phyloP scores from a whole-genome alignment of 1,284 basidiomycete genomes.

The Pascua sp. region DNA sequence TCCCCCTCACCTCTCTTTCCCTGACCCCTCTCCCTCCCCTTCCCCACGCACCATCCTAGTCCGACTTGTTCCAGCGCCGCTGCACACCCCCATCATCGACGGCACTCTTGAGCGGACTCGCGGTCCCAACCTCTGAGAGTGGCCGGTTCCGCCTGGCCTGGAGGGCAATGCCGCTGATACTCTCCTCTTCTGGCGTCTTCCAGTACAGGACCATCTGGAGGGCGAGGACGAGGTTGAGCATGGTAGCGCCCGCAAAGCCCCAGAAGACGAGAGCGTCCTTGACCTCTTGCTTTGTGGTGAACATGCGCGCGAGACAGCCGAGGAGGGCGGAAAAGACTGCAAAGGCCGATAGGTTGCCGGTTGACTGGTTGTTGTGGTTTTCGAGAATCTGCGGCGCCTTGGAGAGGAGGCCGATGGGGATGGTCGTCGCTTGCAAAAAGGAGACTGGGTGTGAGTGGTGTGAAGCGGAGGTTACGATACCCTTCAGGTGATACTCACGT shows the following conservation, averaged over 20 bases:
- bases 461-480: not conserved
- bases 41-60: too few species aligned
- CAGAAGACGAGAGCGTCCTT: conserved; percentile 72
- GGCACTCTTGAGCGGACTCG: too few species aligned
- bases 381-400: conserved; percentile 83
- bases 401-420: conserved; percentile 77
- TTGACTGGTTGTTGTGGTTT: conserved; percentile 68
- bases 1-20: too few species aligned
- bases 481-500: conserved; percentile 26
- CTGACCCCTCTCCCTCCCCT: too few species aligned
- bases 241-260: conserved; percentile 73
- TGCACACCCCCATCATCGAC: too few species aligned
- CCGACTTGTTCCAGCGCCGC: too few species aligned
- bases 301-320: conserved; percentile 81
- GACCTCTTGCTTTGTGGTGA: conserved; percentile 83
- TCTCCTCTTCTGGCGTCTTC: conserved; percentile 40
- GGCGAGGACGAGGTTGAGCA: conserved; percentile 74
- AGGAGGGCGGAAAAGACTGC: conserved; percentile 72
- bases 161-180: too few species aligned
- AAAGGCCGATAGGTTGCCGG: conserved; percentile 85
- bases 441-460: conserved; percentile 45
- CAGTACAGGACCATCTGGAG: conserved; percentile 78
- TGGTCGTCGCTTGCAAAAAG: conserved; percentile 68
- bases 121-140: too few species aligned
- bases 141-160: too few species aligned